phyloP scores from a whole-genome alignment of 2,329 filamentous ascomycete species.

The Colletotrichum sp. region DNA sequence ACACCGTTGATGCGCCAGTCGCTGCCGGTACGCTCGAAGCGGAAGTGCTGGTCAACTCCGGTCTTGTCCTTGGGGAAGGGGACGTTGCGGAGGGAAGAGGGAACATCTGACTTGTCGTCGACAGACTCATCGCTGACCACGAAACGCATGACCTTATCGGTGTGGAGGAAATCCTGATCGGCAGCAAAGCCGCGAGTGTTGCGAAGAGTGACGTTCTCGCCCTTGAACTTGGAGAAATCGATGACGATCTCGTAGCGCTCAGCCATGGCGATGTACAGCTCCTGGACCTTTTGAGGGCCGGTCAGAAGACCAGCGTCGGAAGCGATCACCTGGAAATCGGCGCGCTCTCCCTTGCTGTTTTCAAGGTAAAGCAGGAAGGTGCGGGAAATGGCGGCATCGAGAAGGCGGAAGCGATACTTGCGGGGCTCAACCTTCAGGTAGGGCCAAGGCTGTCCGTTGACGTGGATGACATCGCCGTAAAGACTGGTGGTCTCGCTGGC shows the following conservation, averaged over 20 bases:
- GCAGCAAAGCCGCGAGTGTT: slow-evolving; percentile 41
- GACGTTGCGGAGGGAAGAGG: slow-evolving; percentile 24
- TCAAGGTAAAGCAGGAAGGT: slow-evolving; percentile 49
- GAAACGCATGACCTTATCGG: slow-evolving; percentile 48
- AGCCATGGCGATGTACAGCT: slow-evolving; percentile 53
- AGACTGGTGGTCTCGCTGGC: slow-evolving; percentile 44
- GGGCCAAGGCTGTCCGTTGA: slow-evolving; percentile 61
- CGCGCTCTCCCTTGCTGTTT: slow-evolving; percentile 19
- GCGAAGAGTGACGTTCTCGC: slow-evolving; percentile 50
- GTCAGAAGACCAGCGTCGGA: slow-evolving; percentile 54
- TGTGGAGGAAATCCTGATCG: slow-evolving; percentile 50
- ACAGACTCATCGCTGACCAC: slow-evolving; percentile 39
- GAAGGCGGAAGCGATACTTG: slow-evolving; percentile 58
- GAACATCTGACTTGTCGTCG: slow-evolving; percentile 27
- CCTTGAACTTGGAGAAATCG: slow-evolving; percentile 53
- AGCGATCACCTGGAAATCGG: slow-evolving; percentile 52
- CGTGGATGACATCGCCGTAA: slow-evolving; percentile 58
- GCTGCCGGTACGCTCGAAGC: slow-evolving; percentile 16
- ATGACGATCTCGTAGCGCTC: slow-evolving; percentile 59
- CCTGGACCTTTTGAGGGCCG: slow-evolving; percentile 41
- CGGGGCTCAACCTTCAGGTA: slow-evolving; percentile 56
- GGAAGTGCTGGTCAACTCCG: slow-evolving; percentile 21
- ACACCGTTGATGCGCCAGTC: slow-evolving; percentile 50
- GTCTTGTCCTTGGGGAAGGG: slow-evolving; percentile 17
- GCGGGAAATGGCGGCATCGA: slow-evolving; percentile 47